Evolutionary conservation across 2,329 filamentous ascomycete species (phyloP), one percentile per base, ranked within the genome.

Genomic region (Podosphaera xanthii): DNA sequence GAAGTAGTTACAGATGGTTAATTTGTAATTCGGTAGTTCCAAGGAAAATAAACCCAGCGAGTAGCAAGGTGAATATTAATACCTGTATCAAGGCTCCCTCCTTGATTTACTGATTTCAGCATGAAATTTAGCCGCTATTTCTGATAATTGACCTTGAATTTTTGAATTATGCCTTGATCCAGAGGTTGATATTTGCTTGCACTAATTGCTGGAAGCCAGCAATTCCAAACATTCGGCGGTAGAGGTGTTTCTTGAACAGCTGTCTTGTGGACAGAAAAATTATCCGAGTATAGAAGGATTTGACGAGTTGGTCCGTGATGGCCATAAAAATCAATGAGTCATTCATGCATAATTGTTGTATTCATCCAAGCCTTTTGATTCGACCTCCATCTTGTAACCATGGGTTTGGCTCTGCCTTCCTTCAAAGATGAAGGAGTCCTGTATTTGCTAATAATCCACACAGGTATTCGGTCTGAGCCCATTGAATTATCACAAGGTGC

Each of bases 201-300:
- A 54, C 33, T 54, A 59, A 42, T 40, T 31, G 46, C 57, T 58
- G 57, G 57, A 33, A 48, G 57, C 57, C 40, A 58, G 33, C 57
- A 58, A 34, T 48, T 58, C 22, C 33, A 10, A 35, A 58, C 49
- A 48, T 58, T 58, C 2, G 57, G 30, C n/a, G 42, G 57, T 48
- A 30, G 57, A 22, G 22, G 22, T 22, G 22, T 22, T 22, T 22
- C 22, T 22, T 22, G 22, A 22, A 22, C 22, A 22, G 49, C 38
- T 38, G 38, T 33, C 10, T 58, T 48, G 31, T 58, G 12, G 4
- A 42, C 38, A 48, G 57, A 58, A 40, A 58, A 58, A 42, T 58
- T 58, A 58, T 58, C 57, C 31, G 48, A 33, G 30, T 2, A 48
- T 34, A 58, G 42, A 4, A 58, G 30, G 35, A 58, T 30, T 7